Conservation (phyloP, 495 filamentous ascomycete species). For the Hypoxylon trugodes region DNA sequence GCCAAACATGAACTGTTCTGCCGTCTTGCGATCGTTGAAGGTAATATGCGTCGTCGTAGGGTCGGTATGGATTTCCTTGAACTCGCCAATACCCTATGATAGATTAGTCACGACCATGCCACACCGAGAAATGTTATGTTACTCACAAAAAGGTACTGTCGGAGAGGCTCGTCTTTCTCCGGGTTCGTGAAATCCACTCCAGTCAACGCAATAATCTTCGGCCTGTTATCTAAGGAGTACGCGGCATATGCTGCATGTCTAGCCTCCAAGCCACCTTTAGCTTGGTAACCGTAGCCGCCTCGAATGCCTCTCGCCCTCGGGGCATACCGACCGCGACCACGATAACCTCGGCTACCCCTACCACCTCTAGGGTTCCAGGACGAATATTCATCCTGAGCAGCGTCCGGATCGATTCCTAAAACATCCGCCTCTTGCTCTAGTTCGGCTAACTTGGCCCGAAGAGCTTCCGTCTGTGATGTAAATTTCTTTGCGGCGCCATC, state of each 20-base stretch:
- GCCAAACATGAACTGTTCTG: constrained; percentile 82
- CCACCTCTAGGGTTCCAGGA: constrained; percentile 46
- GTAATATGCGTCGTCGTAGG: constrained; percentile 69
- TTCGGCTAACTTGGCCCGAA: constrained; percentile 81
- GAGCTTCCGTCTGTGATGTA: constrained; percentile 56
- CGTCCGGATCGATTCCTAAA: constrained; percentile 74
- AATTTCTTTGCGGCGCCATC: constrained; percentile 38
- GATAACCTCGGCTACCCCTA: constrained; percentile 45
- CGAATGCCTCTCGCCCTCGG: constrained; percentile 56
- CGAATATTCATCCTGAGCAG: constrained; percentile 52
- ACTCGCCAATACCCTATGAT: constrained; percentile 80
- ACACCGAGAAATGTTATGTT: neutral
- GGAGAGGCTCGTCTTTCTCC: constrained; percentile 81
- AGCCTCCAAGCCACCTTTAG: constrained; percentile 61
- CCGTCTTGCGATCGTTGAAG: constrained; percentile 90
- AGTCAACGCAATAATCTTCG: constrained; percentile 76
- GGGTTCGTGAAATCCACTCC: constrained; percentile 71
- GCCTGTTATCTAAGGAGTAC: constrained; percentile 86
- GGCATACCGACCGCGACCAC: constrained; percentile 56
- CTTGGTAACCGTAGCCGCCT: constrained; percentile 64
- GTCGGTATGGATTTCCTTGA: constrained; percentile 75
- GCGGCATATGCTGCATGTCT: constrained; percentile 65
- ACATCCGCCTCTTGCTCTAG: constrained; percentile 86
- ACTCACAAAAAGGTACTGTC: constrained; percentile 86
- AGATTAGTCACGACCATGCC: constrained; percentile 31